Percentiles rank a stretch among this genome's conserved stretches.
Conservation (phyloP, 2,329 filamentous ascomycete genomes). For the Clarireedia monteithiana region DNA sequence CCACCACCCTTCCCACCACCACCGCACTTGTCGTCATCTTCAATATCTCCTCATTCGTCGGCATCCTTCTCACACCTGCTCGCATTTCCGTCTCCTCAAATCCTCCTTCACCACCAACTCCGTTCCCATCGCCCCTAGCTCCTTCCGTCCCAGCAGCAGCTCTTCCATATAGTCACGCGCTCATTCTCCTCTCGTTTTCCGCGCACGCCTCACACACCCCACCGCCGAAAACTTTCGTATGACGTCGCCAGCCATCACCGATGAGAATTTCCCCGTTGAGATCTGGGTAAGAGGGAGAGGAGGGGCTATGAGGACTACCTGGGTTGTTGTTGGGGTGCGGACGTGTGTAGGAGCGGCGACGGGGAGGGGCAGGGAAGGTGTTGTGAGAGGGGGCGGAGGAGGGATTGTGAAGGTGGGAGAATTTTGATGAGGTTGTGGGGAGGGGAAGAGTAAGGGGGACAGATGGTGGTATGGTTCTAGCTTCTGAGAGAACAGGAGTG, state of each 20-base stretch:
- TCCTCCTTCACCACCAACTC: too few species aligned
- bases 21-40: neutral
- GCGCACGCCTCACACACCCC: conserved; percentile 26
- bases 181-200: conserved; percentile 21
- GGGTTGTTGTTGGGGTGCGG: neutral
- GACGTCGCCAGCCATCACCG: conserved; percentile 23
- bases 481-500: too few species aligned
- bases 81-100: neutral
- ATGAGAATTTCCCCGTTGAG: conserved; percentile 21
- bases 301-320: neutral
- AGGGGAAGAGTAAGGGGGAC: neutral
- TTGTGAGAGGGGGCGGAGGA: conserved; percentile 1
- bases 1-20: neutral
- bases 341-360: conserved; percentile 15
- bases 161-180: conserved; percentile 13
- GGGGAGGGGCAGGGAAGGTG: neutral
- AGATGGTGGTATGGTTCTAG: neutral
- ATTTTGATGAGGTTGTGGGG: neutral
- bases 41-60: neutral
- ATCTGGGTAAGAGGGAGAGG: neutral
- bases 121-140: too few species aligned
- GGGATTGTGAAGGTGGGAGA: conserved; percentile 2
- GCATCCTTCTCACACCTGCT: neutral
- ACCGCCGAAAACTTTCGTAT: conserved; percentile 27
- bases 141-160: neutral